A percentile compares a stretch with the other conserved stretches of the same genome.
These are phyloP conservation scores for Rhynchosporium graminicola DNA, from an alignment of 2,329 filamentous ascomycete genomes.

Conservation along the genomic window DNA sequence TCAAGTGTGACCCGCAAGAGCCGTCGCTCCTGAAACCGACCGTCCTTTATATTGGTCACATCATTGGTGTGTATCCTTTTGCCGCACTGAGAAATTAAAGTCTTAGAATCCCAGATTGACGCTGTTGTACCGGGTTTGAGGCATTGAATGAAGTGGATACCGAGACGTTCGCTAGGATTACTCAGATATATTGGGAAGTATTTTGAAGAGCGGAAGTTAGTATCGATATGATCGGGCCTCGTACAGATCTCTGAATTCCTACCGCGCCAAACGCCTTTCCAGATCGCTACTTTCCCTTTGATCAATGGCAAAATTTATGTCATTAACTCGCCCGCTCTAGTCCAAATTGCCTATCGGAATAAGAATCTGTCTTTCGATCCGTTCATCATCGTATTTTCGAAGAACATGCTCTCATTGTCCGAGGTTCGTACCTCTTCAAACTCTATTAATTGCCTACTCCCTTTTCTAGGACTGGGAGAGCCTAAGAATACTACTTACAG, in stretches of 20 bases:
- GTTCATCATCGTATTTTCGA: constrained; percentile 43
- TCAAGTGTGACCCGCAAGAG: constrained; percentile 41
- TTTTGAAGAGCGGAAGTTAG: constrained; percentile 42
- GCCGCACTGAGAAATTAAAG: too few relatives aligned
- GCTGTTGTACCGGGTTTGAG: too few relatives aligned
- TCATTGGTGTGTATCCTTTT: constrained; percentile 39
- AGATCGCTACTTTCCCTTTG: constrained; percentile 49
- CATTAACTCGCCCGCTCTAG: constrained; percentile 45
- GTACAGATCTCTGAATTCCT: background rate
- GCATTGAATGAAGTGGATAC: too few relatives aligned
- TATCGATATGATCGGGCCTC: background rate
- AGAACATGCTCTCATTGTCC: constrained; percentile 43
- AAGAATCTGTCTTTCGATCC: constrained; percentile 47
- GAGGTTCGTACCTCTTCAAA: constrained; percentile 13
- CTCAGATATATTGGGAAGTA: constrained; percentile 42
- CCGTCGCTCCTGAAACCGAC: constrained; percentile 45
- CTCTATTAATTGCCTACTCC: background rate
- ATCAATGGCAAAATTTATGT: constrained; percentile 48
- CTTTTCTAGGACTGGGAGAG: background rate
- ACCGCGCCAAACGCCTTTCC: constrained; percentile 35
- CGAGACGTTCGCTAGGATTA: constrained; percentile 26
- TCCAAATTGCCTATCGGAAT: constrained; percentile 44
- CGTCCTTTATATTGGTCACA: constrained; percentile 50
- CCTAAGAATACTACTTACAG: background rate
- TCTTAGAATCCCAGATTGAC: too few relatives aligned